Percentiles rank a stretch among this genome's conserved stretches.
These are phyloP conservation scores for Nemania serpens DNA, from an alignment of 2,329 filamentous ascomycete genomes.

Conservation along the genomic window DNA sequence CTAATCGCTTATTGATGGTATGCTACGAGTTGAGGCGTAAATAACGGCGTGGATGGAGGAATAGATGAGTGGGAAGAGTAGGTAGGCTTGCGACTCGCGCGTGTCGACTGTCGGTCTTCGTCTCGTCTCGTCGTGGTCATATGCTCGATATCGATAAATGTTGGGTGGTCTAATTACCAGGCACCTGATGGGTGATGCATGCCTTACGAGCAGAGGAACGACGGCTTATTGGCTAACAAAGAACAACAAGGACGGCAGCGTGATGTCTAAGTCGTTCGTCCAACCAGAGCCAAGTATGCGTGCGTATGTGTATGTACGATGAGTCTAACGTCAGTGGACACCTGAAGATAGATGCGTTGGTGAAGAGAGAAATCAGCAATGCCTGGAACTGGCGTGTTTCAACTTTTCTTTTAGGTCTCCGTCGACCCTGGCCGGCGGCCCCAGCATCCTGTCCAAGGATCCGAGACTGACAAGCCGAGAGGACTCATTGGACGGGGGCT, in stretches of 20 bases:
- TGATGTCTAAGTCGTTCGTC: background rate
- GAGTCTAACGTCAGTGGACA: too few relatives aligned
- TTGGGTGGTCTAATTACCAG: background rate
- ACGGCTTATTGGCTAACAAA: constrained; percentile 2
- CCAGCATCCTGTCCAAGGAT: constrained; percentile 14
- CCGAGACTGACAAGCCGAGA: constrained; percentile 14
- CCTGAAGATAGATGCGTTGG: too few relatives aligned
- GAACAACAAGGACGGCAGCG: background rate
- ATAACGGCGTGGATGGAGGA: background rate
- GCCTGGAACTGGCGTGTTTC: constrained; percentile 23
- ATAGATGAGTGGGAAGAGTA: background rate
- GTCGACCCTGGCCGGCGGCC: constrained; percentile 1
- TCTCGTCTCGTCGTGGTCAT: background rate
- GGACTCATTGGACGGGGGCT: constrained; percentile 15
- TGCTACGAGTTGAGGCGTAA: too few relatives aligned
- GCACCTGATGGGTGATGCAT: background rate
- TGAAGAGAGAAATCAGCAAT: constrained; percentile 18
- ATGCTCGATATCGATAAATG: background rate
- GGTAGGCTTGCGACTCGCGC: background rate
- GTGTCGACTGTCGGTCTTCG: background rate
- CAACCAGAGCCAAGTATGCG: too few relatives aligned
- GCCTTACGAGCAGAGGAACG: background rate
- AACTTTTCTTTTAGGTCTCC: constrained; percentile 22
- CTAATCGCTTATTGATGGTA: too few relatives aligned
- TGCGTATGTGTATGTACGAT: too few relatives aligned